Evolutionary conservation across 2,329 filamentous ascomycete species (phyloP).

Genomic region (Verticillium alfalfae): DNA sequence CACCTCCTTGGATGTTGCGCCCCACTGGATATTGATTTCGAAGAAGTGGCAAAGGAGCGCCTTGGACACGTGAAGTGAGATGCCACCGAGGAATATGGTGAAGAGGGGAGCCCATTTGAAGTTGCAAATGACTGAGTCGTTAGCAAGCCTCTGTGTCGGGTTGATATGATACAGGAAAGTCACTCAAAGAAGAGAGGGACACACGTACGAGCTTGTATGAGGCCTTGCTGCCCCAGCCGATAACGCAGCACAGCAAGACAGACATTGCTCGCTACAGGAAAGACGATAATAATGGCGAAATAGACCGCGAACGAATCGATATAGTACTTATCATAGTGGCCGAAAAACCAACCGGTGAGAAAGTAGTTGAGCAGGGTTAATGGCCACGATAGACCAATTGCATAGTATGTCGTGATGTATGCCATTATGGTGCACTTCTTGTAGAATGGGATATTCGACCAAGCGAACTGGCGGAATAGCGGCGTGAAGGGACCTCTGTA

Average conservation of each 20-base stretch:
- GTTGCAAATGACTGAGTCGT: constrained; percentile 39
- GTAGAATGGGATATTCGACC: constrained; percentile 54
- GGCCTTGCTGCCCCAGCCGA: constrained; percentile 46
- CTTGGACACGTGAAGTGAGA: constrained; percentile 32
- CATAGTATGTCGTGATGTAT: constrained; percentile 68
- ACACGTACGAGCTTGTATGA: constrained; percentile 28
- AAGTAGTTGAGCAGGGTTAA: constrained; percentile 66
- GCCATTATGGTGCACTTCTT: constrained; percentile 68
- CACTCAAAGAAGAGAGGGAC: constrained; percentile 16
- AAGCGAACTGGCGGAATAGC: constrained; percentile 55
- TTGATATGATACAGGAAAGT: not conserved
- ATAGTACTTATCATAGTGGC: constrained; percentile 61
- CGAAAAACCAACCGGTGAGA: constrained; percentile 65
- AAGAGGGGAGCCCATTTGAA: constrained; percentile 58
- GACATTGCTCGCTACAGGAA: constrained; percentile 56
- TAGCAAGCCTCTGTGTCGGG: not conserved
- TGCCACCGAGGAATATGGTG: constrained; percentile 34
- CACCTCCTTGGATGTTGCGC: constrained; percentile 51
- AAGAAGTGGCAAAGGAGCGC: constrained; percentile 34
- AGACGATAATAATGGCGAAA: constrained; percentile 58
- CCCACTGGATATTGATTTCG: constrained; percentile 38
- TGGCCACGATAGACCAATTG: constrained; percentile 60
- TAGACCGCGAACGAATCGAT: constrained; percentile 61
- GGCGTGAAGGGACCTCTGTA: constrained; percentile 58
- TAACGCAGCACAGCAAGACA: constrained; percentile 58